These are phyloP conservation scores for Russula sp. DNA, from an alignment of 768 basidiomycete genomes.

Conservation along the genomic window DNA sequence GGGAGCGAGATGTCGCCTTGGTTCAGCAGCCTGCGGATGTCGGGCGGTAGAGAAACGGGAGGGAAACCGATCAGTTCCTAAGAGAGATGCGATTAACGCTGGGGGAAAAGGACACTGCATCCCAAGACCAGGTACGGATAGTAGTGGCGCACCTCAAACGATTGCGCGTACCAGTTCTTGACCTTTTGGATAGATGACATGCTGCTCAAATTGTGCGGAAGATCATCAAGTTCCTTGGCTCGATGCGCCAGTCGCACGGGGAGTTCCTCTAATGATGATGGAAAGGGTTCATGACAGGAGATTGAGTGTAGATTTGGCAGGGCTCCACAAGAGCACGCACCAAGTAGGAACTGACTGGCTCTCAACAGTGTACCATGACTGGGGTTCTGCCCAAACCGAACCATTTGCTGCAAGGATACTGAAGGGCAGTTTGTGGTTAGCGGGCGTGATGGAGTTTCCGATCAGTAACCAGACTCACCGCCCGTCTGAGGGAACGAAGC, in stretches of 20 bases:
- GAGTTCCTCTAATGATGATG: constrained; percentile 63
- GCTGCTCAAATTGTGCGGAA: constrained; percentile 83
- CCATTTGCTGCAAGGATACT: constrained; percentile 98
- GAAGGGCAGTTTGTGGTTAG: background rate
- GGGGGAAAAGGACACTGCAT: constrained; percentile 6
- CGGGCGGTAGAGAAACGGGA: constrained; percentile 56
- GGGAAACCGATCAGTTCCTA: constrained; percentile 91
- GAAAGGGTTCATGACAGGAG: background rate
- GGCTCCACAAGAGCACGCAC: constrained; percentile 34
- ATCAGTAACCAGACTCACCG: constrained; percentile 38
- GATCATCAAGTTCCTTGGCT: constrained; percentile 89
- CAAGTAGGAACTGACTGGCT: constrained; percentile 82
- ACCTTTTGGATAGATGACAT: constrained; percentile 94
- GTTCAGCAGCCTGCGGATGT: constrained; percentile 58
- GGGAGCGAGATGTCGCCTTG: constrained; percentile 49
- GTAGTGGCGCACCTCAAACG: constrained; percentile 70
- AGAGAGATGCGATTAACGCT: background rate
- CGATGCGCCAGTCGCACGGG: constrained; percentile 93
- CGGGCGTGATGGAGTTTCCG: background rate
- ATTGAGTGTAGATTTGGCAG: background rate
- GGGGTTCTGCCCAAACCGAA: constrained; percentile 93
- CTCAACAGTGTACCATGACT: constrained; percentile 90
- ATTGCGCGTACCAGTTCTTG: constrained; percentile 98
- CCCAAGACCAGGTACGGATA: background rate
- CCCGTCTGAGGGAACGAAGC: constrained; percentile 91